A percentile compares a stretch with the other conserved stretches of the same genome.
These are phyloP conservation scores for Nadsonia commutata DNA, from an alignment of 1,139 yeast genomes.

Conservation along the genomic window DNA sequence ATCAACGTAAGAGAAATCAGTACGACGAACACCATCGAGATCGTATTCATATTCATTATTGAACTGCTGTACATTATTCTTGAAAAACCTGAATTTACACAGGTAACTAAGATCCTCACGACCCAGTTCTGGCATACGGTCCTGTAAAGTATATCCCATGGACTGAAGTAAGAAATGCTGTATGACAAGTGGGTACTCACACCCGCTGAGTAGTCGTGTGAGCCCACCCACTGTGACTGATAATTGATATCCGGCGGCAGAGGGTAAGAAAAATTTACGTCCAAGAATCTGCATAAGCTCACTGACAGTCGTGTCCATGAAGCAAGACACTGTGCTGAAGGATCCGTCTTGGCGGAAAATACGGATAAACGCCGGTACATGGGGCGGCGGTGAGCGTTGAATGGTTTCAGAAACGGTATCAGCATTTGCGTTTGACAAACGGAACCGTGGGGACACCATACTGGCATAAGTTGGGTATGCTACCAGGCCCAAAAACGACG, in stretches of 20 bases:
- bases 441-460: too few relatives aligned
- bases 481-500: too few relatives aligned
- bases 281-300: conserved; percentile 57
- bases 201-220: conserved; percentile 55
- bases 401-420: background rate
- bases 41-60: conserved; percentile 52
- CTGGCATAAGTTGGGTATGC: too few relatives aligned
- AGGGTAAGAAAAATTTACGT: conserved; percentile 61
- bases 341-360: conserved; percentile 71
- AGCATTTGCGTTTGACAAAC: background rate
- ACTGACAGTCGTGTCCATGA: conserved; percentile 61
- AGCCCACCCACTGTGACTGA: conserved; percentile 70
- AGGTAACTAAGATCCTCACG: conserved; percentile 78
- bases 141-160: conserved; percentile 70
- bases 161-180: conserved; percentile 60
- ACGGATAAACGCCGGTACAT: conserved; percentile 26
- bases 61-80: conserved; percentile 25
- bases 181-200: conserved; percentile 64
- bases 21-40: conserved; percentile 15
- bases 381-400: conserved; percentile 14
- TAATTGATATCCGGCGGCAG: conserved; percentile 59
- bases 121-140: conserved; percentile 65
- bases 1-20: conserved; percentile 55
- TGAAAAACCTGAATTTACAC: conserved; percentile 51
- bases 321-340: conserved; percentile 63